These are phyloP conservation scores for Erigeron philadelphicus DNA, from an alignment of 140 eudicot species.

Conservation along the genomic window DNA sequence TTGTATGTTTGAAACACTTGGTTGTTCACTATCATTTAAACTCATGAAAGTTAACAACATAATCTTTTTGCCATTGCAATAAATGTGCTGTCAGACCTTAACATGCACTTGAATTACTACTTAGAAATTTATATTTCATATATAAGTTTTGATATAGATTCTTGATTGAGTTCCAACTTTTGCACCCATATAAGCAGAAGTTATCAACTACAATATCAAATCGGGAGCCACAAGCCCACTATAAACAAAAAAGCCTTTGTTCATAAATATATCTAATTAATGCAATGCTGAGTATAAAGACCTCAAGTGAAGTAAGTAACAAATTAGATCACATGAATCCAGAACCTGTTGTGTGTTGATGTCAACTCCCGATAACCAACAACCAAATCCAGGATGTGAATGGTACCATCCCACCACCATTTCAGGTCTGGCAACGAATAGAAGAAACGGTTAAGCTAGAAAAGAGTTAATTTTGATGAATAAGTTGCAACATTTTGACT, in stretches of 20 bases:
- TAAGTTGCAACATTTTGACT: background rate
- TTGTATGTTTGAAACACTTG: background rate
- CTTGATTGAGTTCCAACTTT: background rate
- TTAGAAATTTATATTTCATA: too few relatives aligned
- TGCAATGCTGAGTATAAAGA: background rate
- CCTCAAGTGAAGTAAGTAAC: background rate
- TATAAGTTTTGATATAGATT: background rate
- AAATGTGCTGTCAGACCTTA: background rate
- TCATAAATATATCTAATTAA: background rate
- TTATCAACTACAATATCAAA: background rate
- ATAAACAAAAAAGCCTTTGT: background rate
- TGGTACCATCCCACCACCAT: constrained; percentile 88
- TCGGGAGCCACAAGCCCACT: background rate
- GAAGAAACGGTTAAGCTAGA: background rate
- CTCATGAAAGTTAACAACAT: background rate
- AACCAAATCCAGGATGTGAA: constrained; percentile 77
- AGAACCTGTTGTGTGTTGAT: constrained; percentile 72
- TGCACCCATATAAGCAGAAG: background rate
- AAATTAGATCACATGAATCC: background rate
- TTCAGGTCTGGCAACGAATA: constrained; percentile 46
- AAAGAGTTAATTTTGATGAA: background rate
- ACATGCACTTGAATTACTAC: background rate
- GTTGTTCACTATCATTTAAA: background rate
- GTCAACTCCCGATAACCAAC: constrained; percentile 84
- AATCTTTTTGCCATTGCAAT: background rate